Conservation (phyloP, 2,329 filamentous ascomycete species). For the Aspergillus eucalypticola region DNA sequence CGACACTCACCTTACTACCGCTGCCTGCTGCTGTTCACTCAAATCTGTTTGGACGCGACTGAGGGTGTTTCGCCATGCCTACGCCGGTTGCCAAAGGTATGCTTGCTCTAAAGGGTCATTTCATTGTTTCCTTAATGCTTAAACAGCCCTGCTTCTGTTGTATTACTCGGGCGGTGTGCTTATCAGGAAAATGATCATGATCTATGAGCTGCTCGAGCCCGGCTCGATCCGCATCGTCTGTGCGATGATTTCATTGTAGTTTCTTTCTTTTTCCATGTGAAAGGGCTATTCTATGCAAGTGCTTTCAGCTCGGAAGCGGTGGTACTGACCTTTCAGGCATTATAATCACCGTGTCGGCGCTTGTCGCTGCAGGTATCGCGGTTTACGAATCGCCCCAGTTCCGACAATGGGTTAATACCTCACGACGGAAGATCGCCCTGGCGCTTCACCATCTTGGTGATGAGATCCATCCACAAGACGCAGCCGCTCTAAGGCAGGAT, state of each 20-base stretch:
- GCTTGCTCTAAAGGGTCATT: slow-evolving; percentile 18
- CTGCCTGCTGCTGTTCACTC: background rate
- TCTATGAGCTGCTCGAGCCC: slow-evolving; percentile 5
- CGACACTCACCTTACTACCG: background rate
- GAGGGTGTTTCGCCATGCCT: slow-evolving; percentile 38
- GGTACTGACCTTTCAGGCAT: slow-evolving; percentile 50
- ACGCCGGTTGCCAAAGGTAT: slow-evolving; percentile 52
- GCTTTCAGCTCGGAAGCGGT: background rate
- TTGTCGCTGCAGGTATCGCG: slow-evolving; percentile 63
- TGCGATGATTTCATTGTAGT: background rate
- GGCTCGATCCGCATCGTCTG: background rate
- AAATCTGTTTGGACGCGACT: background rate
- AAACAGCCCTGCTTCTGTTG: background rate
- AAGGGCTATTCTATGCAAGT: background rate
- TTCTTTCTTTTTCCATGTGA: background rate
- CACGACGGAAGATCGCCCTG: slow-evolving; percentile 61
- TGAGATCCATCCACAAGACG: slow-evolving; percentile 55
- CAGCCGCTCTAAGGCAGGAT: slow-evolving; percentile 36
- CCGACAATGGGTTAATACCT: slow-evolving; percentile 62
- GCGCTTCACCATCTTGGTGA: slow-evolving; percentile 61
- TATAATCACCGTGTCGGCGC: slow-evolving; percentile 61
- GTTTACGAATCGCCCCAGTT: slow-evolving; percentile 66
- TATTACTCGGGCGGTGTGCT: slow-evolving; percentile 30
- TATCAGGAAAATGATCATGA: slow-evolving; percentile 27
- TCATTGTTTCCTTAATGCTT: slow-evolving; percentile 1